phyloP scores from a whole-genome alignment of 306 rosid genomes.

The Hippophae tibetana region DNA sequence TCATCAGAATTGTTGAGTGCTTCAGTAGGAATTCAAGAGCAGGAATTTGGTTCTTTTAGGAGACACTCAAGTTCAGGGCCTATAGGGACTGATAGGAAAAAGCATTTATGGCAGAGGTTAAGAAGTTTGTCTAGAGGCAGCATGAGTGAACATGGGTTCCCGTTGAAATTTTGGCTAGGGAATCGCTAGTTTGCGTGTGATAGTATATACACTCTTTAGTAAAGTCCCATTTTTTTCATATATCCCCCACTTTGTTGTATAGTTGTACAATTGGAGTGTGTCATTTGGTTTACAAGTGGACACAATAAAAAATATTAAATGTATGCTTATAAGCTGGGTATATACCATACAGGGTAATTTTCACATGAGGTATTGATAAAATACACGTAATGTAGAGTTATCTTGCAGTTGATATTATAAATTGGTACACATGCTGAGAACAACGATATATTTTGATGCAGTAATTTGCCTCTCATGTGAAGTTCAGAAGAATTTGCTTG shows the following conservation, averaged over 20 bases:
- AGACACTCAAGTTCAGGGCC: slow-evolving; percentile 71
- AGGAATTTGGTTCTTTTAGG: slow-evolving; percentile 49
- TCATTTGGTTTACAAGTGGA: too few relatives aligned
- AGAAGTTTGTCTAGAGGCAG: slow-evolving; percentile 62
- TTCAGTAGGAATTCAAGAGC: slow-evolving; percentile 33
- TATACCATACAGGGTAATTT: too few relatives aligned
- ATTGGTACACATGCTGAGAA: too few relatives aligned
- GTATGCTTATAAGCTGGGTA: too few relatives aligned
- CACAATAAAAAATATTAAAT: too few relatives aligned
- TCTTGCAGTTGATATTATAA: too few relatives aligned
- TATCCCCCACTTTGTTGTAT: not conserved
- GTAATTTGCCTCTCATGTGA: too few relatives aligned
- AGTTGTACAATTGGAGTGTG: too few relatives aligned
- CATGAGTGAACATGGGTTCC: slow-evolving; percentile 61
- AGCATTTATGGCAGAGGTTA: slow-evolving; percentile 62
- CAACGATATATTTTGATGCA: too few relatives aligned
- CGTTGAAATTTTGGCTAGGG: slow-evolving; percentile 45
- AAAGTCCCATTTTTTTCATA: not conserved
- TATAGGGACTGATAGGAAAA: slow-evolving; percentile 36
- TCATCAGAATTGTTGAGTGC: slow-evolving; percentile 41
- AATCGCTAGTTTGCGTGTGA: slow-evolving; percentile 23
- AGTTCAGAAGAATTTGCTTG: too few relatives aligned
- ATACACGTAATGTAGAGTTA: too few relatives aligned
- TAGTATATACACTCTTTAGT: not conserved
- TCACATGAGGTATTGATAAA: too few relatives aligned